A percentile compares a stretch with the other conserved stretches of the same genome.
These are phyloP conservation scores for Asclepias syriaca DNA, from an alignment of 257 asterid genomes.

Conservation along the genomic window DNA sequence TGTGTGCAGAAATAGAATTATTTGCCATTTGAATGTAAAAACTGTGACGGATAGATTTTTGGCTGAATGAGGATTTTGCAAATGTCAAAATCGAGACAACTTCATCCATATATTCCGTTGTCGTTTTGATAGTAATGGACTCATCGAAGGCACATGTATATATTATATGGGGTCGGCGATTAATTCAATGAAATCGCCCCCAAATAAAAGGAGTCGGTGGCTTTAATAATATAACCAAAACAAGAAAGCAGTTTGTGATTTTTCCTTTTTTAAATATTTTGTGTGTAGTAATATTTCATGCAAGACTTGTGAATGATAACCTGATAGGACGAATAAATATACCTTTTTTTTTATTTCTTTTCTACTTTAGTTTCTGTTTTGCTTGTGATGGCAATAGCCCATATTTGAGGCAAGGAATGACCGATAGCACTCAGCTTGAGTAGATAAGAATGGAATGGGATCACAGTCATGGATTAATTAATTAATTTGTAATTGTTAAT, in stretches of 20 bases:
- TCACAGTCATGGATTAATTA: no score
- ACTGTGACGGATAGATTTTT: not conserved
- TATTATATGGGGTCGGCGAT: not conserved
- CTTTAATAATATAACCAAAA: not conserved
- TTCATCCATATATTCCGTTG: slow-evolving; percentile 1
- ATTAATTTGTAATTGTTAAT: no score
- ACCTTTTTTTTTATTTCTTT: not conserved
- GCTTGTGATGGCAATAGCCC: slow-evolving; percentile 14
- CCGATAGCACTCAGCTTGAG: not conserved
- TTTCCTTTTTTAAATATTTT: not conserved
- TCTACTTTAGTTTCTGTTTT: no score
- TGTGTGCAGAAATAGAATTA: not conserved
- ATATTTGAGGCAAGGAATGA: slow-evolving; percentile 22
- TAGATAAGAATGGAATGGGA: no score
- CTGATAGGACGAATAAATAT: slow-evolving; percentile 12
- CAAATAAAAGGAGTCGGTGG: not conserved
- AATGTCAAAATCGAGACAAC: not conserved
- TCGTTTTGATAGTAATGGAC: not conserved
- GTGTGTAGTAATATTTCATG: slow-evolving; percentile 16
- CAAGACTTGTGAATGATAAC: slow-evolving; percentile 25
- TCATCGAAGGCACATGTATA: not conserved
- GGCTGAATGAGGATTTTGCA: not conserved
- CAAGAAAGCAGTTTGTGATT: not conserved
- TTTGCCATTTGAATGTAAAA: not conserved
- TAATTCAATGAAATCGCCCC: not conserved